These are phyloP conservation scores for Antitrichia curtipendula DNA, from an alignment of 225 moss, liverwort and hornwort species.

Conservation along the genomic window DNA sequence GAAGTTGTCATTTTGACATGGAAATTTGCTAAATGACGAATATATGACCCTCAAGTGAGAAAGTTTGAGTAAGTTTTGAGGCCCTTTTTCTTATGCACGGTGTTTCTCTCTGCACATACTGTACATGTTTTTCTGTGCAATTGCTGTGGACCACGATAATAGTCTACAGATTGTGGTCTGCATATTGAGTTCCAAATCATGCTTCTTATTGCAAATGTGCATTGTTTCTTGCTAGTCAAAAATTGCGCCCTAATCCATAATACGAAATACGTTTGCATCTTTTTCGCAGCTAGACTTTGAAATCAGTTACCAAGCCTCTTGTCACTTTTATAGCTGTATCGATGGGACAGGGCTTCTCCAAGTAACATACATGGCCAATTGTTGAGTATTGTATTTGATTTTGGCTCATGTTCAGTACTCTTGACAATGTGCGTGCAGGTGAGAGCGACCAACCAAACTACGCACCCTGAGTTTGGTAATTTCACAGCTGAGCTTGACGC, in stretches of 20 bases:
- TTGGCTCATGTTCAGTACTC: background rate
- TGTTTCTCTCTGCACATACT: background rate
- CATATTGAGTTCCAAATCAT: background rate
- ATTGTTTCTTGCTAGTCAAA: no score
- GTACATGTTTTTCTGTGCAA: background rate
- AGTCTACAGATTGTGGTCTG: background rate
- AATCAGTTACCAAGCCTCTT: background rate
- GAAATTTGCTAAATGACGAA: background rate
- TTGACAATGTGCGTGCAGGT: background rate
- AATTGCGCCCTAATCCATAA: no score
- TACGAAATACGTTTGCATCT: background rate
- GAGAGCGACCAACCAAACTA: background rate
- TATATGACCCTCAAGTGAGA: background rate
- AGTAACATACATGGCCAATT: no score
- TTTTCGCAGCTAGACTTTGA: background rate
- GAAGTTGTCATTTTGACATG: background rate
- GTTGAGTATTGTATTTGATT: no score
- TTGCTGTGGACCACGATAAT: background rate
- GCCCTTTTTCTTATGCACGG: background rate
- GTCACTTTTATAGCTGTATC: background rate
- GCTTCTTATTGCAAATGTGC: no score
- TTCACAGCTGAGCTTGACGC: background rate
- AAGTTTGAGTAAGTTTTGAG: background rate
- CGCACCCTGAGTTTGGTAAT: background rate
- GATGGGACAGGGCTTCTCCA: background rate